phyloP scores from a whole-genome alignment of 2,329 filamentous ascomycete genomes.

The Orbilia quercus region DNA sequence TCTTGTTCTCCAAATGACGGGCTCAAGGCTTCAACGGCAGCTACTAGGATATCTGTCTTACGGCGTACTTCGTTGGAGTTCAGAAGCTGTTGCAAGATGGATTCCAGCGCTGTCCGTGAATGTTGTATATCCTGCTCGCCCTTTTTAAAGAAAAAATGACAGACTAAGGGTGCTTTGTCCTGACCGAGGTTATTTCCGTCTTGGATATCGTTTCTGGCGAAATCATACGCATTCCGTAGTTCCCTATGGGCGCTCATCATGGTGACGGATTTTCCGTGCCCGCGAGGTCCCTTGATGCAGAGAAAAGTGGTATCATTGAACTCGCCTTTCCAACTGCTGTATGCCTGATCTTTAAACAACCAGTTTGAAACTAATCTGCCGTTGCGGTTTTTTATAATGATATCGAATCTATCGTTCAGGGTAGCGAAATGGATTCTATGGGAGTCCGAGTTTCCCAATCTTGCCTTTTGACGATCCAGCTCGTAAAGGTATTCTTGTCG shows the following conservation, averaged over 20 bases:
- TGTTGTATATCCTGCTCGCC: slow-evolving; percentile 46
- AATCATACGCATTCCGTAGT: too few relatives aligned
- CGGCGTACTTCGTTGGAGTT: slow-evolving; percentile 8
- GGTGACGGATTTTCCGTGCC: slow-evolving; percentile 33
- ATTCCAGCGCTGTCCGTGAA: slow-evolving; percentile 19
- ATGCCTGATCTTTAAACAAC: slow-evolving; percentile 11
- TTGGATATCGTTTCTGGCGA: slow-evolving; percentile 13
- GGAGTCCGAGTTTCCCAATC: slow-evolving; percentile 5
- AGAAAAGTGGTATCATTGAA: slow-evolving; percentile 4
- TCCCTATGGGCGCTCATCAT: slow-evolving; percentile 32
- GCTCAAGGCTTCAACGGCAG: slow-evolving; percentile 6
- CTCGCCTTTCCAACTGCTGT: slow-evolving; percentile 14
- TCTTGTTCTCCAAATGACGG: slow-evolving; percentile 12
- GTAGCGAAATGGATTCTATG: slow-evolving; percentile 22
- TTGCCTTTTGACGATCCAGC: slow-evolving; percentile 8
- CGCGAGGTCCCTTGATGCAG: slow-evolving; percentile 20
- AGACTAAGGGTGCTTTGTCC: background rate
- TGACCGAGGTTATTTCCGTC: background rate
- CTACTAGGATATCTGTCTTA: background rate
- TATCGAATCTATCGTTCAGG: slow-evolving; percentile 10
- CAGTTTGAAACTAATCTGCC: slow-evolving; percentile 15
- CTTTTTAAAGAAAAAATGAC: slow-evolving; percentile 47
- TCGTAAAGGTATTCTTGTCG: slow-evolving; percentile 14
- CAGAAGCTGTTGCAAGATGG: slow-evolving; percentile 25
- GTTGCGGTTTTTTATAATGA: slow-evolving; percentile 15